Evolutionary conservation across 441 rosid species (phyloP), one percentile per base, ranked within the genome.

Genomic region (Isatis lusitanica): DNA sequence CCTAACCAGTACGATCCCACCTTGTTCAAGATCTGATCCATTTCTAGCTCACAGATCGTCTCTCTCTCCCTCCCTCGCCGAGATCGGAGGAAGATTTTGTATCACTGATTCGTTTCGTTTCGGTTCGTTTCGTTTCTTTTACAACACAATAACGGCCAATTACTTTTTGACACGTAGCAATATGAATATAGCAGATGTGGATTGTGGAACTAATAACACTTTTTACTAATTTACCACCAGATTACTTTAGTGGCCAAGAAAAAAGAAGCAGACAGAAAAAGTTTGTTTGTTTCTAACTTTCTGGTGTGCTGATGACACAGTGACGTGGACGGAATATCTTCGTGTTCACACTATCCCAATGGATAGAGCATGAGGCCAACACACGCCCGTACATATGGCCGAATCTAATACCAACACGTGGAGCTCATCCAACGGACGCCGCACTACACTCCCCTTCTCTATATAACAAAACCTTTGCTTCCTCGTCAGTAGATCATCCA

Each of bases 1-100:
- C 90, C 84, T 12, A 91, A 9, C 97, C 94, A 85, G 84, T 83
- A 91, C 0, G 94, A 86, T 11, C 94, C 97, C 44, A 89, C 88
- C 80, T 89, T 91, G 87, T 82, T 85, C 83, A 91, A 40, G 68
- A 91, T 70, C 76, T 85, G 88, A 87, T 89, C 97, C 94, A 89
- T 91, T 24, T 61, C 67, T 66, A 50, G 15, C 66, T 40, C 68
- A 47, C n/a, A 0, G 75, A 44, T 55, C 51, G 52, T 16, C 2
- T 59, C 65, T 47, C 55, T 61, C 72, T 47, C 38, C 8, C 38
- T 35, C 57, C 46, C 73, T 59, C 57, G 63, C 66, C 55, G 44
- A 12, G 76, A 77, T 76, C 71, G 58, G 70, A 61, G 64, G 42
- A 6, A 46, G 42, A 12, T 62, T 52, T 24, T 16, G 42, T 51